Conservation (phyloP, 345 rosid genomes). For the Arabis hirsuta region DNA sequence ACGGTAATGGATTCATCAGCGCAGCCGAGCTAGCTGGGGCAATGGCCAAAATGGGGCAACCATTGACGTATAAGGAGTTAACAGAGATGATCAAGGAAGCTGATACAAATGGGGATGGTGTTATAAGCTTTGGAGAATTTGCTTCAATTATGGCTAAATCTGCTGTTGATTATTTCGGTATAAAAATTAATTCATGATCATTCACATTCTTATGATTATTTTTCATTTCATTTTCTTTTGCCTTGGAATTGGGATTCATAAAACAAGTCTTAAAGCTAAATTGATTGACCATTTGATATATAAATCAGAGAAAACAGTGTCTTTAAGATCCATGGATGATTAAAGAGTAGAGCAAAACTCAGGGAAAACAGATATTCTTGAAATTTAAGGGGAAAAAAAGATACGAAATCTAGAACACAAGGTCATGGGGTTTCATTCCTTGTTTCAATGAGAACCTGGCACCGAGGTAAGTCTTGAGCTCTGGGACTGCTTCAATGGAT, state of each 20-base stretch:
- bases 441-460: conserved; percentile 84
- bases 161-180: conserved; percentile 56
- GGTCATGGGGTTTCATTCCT: conserved; percentile 88
- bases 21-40: conserved; percentile 80
- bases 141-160: conserved; percentile 79
- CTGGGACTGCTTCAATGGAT: conserved; percentile 68
- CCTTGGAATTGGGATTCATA: not conserved
- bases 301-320: conserved; percentile 21
- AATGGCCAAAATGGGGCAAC: conserved; percentile 93
- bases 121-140: conserved; percentile 75
- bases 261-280: not conserved
- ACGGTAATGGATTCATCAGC: conserved; percentile 80
- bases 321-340: conserved; percentile 16
- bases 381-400: conserved; percentile 20
- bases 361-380: conserved; percentile 29
- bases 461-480: conserved; percentile 77
- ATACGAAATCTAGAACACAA: conserved; percentile 58
- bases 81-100: conserved; percentile 83
- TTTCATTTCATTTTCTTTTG: too few species aligned
- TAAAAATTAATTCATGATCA: conserved; percentile 26
- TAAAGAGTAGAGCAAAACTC: conserved; percentile 15
- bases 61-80: conserved; percentile 69
- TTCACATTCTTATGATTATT: not conserved
- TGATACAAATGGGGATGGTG: conserved; percentile 79
- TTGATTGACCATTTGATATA: conserved; percentile 27